These are phyloP conservation scores for Chlorophyllum brunneum DNA, from an alignment of 768 basidiomycete species.

Conservation along the genomic window DNA sequence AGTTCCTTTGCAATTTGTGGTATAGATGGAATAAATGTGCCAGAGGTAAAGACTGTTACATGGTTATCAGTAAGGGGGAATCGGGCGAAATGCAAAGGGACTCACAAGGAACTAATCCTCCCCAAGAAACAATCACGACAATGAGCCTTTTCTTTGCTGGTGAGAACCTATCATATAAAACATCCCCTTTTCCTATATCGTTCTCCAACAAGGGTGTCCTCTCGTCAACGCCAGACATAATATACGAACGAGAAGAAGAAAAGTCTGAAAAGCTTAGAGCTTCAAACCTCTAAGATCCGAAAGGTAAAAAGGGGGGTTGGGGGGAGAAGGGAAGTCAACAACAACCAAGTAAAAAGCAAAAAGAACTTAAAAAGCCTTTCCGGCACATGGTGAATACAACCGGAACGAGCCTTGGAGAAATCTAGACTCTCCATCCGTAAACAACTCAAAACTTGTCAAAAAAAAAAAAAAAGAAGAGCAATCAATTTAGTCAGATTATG, in stretches of 20 bases:
- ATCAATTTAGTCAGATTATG: no score
- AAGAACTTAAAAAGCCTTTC: no score
- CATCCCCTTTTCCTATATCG: constrained; percentile 20
- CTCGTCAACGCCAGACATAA: background rate
- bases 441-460: no score
- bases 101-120: constrained; percentile 61
- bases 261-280: background rate
- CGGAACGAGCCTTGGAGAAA: no score
- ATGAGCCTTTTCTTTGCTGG: constrained; percentile 46
- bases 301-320: background rate
- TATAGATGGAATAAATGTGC: constrained; percentile 70
- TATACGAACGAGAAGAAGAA: background rate
- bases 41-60: constrained; percentile 58
- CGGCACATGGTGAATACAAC: no score
- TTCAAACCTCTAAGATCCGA: background rate
- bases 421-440: no score
- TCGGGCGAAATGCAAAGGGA: background rate
- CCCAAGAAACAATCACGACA: constrained; percentile 52
- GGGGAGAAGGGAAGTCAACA: no score
- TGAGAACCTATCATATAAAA: constrained; percentile 56
- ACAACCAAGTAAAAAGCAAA: no score
- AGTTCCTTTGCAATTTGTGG: constrained; percentile 70
- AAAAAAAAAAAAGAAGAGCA: no score
- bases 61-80: background rate
- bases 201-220: constrained; percentile 27